Percentiles rank a stretch among this genome's conserved stretches.
These are phyloP conservation scores for Suhomyces atakaporum DNA, from an alignment of 1,139 yeast genomes.

Conservation along the genomic window DNA sequence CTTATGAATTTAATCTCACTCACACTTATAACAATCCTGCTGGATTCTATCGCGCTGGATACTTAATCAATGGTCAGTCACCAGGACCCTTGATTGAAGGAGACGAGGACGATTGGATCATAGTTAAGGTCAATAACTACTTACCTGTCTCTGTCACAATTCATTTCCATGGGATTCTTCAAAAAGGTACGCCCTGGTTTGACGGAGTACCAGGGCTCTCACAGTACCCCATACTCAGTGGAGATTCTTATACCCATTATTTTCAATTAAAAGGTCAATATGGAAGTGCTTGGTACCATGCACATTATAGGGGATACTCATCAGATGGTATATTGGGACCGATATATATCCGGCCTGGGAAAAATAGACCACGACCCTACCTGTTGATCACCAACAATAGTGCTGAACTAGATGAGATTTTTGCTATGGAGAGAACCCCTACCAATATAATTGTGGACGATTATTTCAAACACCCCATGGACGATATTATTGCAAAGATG, in stretches of 20 bases:
- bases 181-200: slow-evolving; percentile 38
- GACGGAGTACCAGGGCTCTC: slow-evolving; percentile 50
- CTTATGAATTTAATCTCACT: slow-evolving; percentile 17
- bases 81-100: slow-evolving; percentile 41
- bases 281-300: slow-evolving; percentile 56
- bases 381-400: slow-evolving; percentile 19
- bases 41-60: slow-evolving; percentile 22
- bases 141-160: slow-evolving; percentile 38
- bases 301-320: slow-evolving; percentile 49
- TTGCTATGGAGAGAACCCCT: slow-evolving; percentile 27
- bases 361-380: slow-evolving; percentile 28
- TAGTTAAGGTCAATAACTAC: slow-evolving; percentile 28
- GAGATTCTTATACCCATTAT: slow-evolving; percentile 36
- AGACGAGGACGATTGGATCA: slow-evolving; percentile 38
- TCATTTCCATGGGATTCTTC: slow-evolving; percentile 52
- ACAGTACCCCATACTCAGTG: slow-evolving; percentile 40
- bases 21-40: slow-evolving; percentile 19
- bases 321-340: slow-evolving; percentile 53
- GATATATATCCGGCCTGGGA: slow-evolving; percentile 27
- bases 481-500: slow-evolving; percentile 28
- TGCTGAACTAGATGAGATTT: slow-evolving; percentile 16
- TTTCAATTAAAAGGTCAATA: slow-evolving; percentile 40
- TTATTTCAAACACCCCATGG: slow-evolving; percentile 28
- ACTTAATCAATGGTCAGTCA: slow-evolving; percentile 34
- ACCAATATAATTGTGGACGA: slow-evolving; percentile 27